Conservation (phyloP, 768 basidiomycete species). For the Russula brevipes region DNA sequence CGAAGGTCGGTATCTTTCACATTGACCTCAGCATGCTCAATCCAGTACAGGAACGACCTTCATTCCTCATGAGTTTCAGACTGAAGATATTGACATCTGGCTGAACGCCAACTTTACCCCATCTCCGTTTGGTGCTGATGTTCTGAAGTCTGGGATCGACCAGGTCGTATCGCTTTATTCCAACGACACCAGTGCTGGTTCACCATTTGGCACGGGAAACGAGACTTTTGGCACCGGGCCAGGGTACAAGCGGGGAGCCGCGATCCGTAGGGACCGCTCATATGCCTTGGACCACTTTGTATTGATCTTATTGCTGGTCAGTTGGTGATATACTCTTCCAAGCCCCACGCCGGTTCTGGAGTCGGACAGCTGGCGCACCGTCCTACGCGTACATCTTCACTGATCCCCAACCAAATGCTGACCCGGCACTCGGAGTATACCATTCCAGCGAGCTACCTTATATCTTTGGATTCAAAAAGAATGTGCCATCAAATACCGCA, state of each 20-base stretch:
- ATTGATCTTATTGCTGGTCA: neutral
- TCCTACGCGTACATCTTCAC: conserved; percentile 43
- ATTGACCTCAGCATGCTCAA: neutral
- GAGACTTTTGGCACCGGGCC: conserved; percentile 41
- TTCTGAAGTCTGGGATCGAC: conserved; percentile 26
- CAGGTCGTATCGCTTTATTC: conserved; percentile 39
- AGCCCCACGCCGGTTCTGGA: conserved; percentile 38
- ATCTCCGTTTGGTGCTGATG: conserved; percentile 16
- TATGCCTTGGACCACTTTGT: neutral
- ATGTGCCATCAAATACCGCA: conserved; percentile 3
- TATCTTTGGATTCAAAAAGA: conserved; percentile 18
- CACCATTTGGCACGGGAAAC: conserved; percentile 44
- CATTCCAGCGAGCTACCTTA: conserved; percentile 27
- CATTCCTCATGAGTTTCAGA: conserved; percentile 27
- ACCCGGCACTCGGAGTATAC: conserved; percentile 18
- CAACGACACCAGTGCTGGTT: conserved; percentile 38
- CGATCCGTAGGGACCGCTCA: conserved; percentile 26
- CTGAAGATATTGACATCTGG: neutral
- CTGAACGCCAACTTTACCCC: conserved; percentile 20
- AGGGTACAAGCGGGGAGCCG: conserved; percentile 38
- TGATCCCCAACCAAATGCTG: conserved; percentile 30
- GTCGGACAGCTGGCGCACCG: conserved; percentile 37
- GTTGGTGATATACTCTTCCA: conserved; percentile 41
- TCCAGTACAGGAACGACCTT: conserved; percentile 35
- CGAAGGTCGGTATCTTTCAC: conserved; percentile 36